phyloP scores from a whole-genome alignment of 139 green algal genomes.

The Yamagishiella unicocca region DNA sequence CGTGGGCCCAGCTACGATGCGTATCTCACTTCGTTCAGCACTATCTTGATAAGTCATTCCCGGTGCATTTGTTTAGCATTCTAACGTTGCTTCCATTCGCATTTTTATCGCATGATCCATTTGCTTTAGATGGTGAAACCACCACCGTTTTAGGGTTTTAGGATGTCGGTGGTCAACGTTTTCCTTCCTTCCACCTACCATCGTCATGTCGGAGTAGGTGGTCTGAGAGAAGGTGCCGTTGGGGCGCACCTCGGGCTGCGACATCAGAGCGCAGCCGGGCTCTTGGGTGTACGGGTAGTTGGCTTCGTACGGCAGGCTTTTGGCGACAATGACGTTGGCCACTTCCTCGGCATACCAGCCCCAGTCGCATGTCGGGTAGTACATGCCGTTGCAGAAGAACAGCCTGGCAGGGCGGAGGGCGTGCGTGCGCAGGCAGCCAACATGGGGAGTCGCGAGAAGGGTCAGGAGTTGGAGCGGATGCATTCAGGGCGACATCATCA shows the following conservation, averaged over 20 bases:
- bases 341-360: conserved; percentile 5
- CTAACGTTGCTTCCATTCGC: too few species aligned
- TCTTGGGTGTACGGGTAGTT: conserved; percentile 15
- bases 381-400: conserved; percentile 38
- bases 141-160: too few species aligned
- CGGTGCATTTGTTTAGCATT: too few species aligned
- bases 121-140: too few species aligned
- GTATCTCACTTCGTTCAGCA: too few species aligned
- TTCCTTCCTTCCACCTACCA: too few species aligned
- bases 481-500: neutral
- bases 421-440: neutral
- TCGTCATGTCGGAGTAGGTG: too few species aligned
- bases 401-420: neutral
- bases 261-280: neutral
- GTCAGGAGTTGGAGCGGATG: neutral
- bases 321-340: neutral
- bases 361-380: neutral
- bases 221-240: conserved; percentile 15
- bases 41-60: too few species aligned
- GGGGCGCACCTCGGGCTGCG: neutral
- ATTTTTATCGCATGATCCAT: too few species aligned
- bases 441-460: neutral
- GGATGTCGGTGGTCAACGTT: too few species aligned
- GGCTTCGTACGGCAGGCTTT: neutral
- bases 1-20: too few species aligned